phyloP scores from a whole-genome alignment of 352 stramenopile species.

The Saprolegnia diclina region DNA sequence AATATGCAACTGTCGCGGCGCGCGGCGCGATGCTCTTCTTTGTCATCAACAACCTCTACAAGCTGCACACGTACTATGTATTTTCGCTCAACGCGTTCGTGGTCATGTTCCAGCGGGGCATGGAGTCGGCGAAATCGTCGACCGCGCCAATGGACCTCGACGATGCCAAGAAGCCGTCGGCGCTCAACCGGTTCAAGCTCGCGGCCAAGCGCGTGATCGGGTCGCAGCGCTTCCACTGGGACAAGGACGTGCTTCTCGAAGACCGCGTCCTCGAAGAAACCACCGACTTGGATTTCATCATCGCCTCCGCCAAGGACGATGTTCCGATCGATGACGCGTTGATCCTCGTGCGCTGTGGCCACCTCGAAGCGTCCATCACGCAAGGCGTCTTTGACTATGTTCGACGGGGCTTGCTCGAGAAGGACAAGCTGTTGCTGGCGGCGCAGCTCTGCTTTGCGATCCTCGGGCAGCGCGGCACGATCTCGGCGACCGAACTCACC shows the following conservation, averaged over 20 bases:
- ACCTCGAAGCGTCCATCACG: slow-evolving; percentile 62
- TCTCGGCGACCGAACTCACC: slow-evolving; percentile 43
- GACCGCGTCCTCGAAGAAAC: slow-evolving; percentile 57
- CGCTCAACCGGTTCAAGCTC: slow-evolving; percentile 54
- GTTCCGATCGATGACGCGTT: slow-evolving; percentile 40
- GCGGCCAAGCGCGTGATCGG: slow-evolving; percentile 79
- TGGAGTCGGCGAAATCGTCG: slow-evolving; percentile 57
- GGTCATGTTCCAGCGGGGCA: slow-evolving; percentile 92
- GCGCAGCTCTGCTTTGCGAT: slow-evolving; percentile 91
- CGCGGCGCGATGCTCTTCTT: slow-evolving; percentile 94
- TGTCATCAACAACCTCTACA: slow-evolving; percentile 89
- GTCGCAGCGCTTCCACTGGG: slow-evolving; percentile 83
- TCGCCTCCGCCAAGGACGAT: slow-evolving; percentile 57
- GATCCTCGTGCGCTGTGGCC: slow-evolving; percentile 50
- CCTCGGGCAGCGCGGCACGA: slow-evolving; percentile 63
- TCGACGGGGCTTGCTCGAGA: slow-evolving; percentile 89
- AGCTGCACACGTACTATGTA: slow-evolving; percentile 93
- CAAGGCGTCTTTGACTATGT: slow-evolving; percentile 94
- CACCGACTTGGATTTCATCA: slow-evolving; percentile 44
- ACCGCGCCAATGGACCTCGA: slow-evolving; percentile 26
- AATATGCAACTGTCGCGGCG: slow-evolving; percentile 89
- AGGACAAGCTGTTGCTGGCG: slow-evolving; percentile 89
- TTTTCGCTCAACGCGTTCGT: slow-evolving; percentile 95
- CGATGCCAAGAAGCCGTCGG: slow-evolving; percentile 34
- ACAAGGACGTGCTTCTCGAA: slow-evolving; percentile 70